phyloP scores from a whole-genome alignment of 179 eudicot species.

The Patellifolia procumbens region DNA sequence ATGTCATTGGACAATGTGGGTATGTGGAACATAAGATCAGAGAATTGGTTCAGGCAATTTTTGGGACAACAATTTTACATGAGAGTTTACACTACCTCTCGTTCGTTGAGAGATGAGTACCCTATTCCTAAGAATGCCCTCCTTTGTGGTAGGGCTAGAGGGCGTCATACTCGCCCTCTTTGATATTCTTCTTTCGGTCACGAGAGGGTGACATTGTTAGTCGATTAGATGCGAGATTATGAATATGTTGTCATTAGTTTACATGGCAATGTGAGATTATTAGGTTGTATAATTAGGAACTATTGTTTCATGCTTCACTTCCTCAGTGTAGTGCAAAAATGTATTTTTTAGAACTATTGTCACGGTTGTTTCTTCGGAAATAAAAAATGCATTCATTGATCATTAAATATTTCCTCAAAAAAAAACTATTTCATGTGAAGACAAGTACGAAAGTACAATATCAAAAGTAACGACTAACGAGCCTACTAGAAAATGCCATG shows the following conservation, averaged over 20 bases:
- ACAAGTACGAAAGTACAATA: not conserved
- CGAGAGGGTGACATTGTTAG: slow-evolving; percentile 44
- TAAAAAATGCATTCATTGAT: slow-evolving; percentile 9
- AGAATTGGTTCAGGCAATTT: slow-evolving; percentile 46
- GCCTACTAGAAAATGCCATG: no score
- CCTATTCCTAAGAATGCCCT: slow-evolving; percentile 55
- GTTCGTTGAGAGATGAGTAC: slow-evolving; percentile 42
- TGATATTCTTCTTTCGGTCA: slow-evolving; percentile 19
- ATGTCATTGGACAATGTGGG: slow-evolving; percentile 51
- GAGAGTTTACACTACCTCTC: slow-evolving; percentile 40
- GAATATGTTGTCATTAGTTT: not conserved
- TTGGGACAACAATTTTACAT: slow-evolving; percentile 54
- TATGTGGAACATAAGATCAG: slow-evolving; percentile 57
- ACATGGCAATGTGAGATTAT: not conserved
- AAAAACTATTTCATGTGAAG: not conserved
- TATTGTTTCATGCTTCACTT: slow-evolving; percentile 15
- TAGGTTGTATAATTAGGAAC: slow-evolving; percentile 27
- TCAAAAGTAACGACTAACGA: not conserved
- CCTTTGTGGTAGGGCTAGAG: slow-evolving; percentile 51
- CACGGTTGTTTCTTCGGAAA: not conserved
- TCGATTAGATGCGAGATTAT: slow-evolving; percentile 8
- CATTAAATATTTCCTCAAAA: not conserved
- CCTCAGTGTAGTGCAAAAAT: slow-evolving; percentile 13
- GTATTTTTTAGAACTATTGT: slow-evolving; percentile 1
- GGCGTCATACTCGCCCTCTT: slow-evolving; percentile 46